These are phyloP conservation scores for Teratosphaeria destructans DNA, from an alignment of 2,329 filamentous ascomycete genomes.

Conservation along the genomic window DNA sequence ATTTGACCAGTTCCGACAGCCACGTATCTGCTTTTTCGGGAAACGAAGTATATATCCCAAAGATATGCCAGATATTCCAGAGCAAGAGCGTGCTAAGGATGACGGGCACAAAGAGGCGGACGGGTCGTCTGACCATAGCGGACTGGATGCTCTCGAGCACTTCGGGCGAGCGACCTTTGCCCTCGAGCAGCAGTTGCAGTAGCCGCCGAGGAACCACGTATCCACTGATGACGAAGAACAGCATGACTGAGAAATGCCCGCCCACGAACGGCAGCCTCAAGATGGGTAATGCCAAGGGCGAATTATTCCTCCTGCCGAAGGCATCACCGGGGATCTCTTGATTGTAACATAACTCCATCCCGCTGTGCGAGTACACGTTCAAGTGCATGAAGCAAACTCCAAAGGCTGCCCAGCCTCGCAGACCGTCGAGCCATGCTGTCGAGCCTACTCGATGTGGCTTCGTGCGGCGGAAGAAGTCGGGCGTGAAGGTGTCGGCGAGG, in stretches of 20 bases:
- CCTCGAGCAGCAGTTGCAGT: conserved; percentile 20
- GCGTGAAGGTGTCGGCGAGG: conserved; percentile 3
- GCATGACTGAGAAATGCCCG: conserved; percentile 47
- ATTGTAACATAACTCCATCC: conserved; percentile 30
- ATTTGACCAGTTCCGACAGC: conserved; percentile 39
- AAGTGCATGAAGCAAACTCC: conserved; percentile 55
- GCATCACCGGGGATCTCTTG: conserved; percentile 16
- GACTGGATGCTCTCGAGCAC: conserved; percentile 36
- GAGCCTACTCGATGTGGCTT: neutral
- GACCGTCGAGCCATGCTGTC: conserved; percentile 52
- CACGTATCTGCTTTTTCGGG: conserved; percentile 29
- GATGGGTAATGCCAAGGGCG: conserved; percentile 39
- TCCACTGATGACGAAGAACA: conserved; percentile 44
- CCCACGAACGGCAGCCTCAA: conserved; percentile 51
- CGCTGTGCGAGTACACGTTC: conserved; percentile 44
- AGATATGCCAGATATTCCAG: conserved; percentile 43
- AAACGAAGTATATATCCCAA: conserved; percentile 35
- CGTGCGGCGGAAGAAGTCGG: conserved; percentile 3
- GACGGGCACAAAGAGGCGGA: conserved; percentile 41
- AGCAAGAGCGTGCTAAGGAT: conserved; percentile 45
- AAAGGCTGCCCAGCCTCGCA: conserved; percentile 56
- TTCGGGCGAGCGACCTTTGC: conserved; percentile 23
- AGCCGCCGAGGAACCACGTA: conserved; percentile 39
- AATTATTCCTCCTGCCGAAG: conserved; percentile 32
- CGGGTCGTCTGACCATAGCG: conserved; percentile 39